phyloP scores from a whole-genome alignment of 2,329 filamentous ascomycete species.

The Penicillium aurantiogriseum region DNA sequence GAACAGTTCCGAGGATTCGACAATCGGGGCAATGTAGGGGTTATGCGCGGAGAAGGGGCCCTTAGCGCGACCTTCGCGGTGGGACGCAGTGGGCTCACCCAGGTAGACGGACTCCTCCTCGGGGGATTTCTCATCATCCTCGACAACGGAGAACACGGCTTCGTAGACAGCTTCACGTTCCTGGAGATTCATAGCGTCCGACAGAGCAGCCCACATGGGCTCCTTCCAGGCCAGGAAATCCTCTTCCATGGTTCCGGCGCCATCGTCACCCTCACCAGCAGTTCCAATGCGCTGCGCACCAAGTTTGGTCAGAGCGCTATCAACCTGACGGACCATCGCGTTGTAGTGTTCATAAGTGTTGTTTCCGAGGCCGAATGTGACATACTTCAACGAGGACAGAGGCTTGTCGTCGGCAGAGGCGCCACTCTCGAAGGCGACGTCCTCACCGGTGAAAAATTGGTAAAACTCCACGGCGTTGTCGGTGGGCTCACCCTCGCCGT shows the following conservation, averaged over 20 bases:
- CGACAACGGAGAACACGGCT: constrained; percentile 79
- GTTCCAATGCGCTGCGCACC: constrained; percentile 81
- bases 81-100: constrained; percentile 93
- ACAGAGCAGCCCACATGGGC: constrained; percentile 90
- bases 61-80: constrained; percentile 78
- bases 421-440: constrained; percentile 74
- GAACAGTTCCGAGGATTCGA: constrained; percentile 88
- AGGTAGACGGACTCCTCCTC: constrained; percentile 84
- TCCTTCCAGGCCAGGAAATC: constrained; percentile 99
- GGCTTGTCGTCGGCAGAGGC: constrained; percentile 62
- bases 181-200: constrained; percentile 80
- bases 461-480: constrained; percentile 99
- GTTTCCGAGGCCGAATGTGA: constrained; percentile 94
- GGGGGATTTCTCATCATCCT: constrained; percentile 69
- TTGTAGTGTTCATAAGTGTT: constrained; percentile 99
- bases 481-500: constrained; percentile 96
- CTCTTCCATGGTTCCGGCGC: constrained; percentile 98
- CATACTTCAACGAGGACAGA: constrained; percentile 82
- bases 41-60: constrained; percentile 96
- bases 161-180: constrained; percentile 97
- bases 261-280: constrained; percentile 94
- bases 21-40: constrained; percentile 92
- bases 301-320: constrained; percentile 75
- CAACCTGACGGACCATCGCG: constrained; percentile 91
- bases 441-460: constrained; percentile 84